Conservation (phyloP, 2,329 filamentous ascomycete genomes). For the Fusarium poae region DNA sequence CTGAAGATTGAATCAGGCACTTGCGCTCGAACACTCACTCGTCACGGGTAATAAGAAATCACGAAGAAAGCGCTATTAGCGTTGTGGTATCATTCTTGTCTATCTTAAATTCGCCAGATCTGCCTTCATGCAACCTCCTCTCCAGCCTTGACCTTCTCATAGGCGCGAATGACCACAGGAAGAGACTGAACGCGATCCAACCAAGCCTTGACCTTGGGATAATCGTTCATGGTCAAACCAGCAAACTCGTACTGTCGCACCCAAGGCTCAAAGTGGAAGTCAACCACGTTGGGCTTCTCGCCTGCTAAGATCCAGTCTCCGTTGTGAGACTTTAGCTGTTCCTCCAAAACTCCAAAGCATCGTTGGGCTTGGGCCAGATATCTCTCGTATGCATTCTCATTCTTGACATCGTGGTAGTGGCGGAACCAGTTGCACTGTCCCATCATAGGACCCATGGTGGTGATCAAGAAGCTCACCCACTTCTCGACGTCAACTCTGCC, state of each 20-base stretch:
- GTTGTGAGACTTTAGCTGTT: constrained; percentile 18
- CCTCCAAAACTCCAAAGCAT: constrained; percentile 25
- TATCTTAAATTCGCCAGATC: not conserved
- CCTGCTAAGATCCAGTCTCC: constrained; percentile 21
- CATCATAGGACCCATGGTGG: constrained; percentile 15
- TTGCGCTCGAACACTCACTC: not conserved
- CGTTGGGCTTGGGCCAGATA: constrained; percentile 5
- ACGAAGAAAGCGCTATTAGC: not conserved
- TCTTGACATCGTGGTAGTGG: constrained; percentile 23
- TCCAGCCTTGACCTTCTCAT: constrained; percentile 28
- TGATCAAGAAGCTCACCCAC: constrained; percentile 31
- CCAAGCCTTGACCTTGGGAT: constrained; percentile 20
- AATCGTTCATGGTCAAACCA: constrained; percentile 7
- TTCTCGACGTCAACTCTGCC: constrained; percentile 19
- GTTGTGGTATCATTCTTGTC: not conserved
- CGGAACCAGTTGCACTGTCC: constrained; percentile 32
- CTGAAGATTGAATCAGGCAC: too few species aligned
- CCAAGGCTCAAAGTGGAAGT: constrained; percentile 34
- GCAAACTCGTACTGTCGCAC: constrained; percentile 13
- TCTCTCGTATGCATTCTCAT: constrained; percentile 21
- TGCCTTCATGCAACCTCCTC: constrained; percentile 7
- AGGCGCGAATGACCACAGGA: constrained; percentile 3
- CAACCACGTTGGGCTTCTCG: constrained; percentile 14
- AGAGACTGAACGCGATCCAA: constrained; percentile 16
- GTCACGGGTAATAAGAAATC: not conserved